Base-by-base conservation (phyloP, 1,139 yeast species). In the Debaryomycetaceae sp. region DNA sequence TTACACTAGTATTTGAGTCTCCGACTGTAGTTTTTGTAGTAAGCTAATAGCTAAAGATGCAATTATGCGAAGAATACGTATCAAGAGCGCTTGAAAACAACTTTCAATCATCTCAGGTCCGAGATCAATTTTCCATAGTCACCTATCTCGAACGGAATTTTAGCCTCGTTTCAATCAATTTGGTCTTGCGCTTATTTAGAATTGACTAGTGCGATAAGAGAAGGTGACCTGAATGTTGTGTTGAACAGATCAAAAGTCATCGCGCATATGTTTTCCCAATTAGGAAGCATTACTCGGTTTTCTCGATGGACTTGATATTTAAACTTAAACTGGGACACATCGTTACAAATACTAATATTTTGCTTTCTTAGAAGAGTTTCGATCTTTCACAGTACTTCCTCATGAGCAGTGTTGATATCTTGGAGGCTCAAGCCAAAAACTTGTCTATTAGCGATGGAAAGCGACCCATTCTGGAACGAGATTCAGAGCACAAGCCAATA, bases 401-500 rank as follows among this genome's bases (percentile, higher is more conserved):
- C 4, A 27, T 27, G 31, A 27, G 11, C 8, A 27, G 11, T 8
- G 8, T 27, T 27, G 31, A 7, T 4, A 2, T 7, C 31, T 27
- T 27, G 31, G 31, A 27, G 11, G 31, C 36, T 17, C 39, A 39
- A 30, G 34, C 30, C 11, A 23, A 38, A 13, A 36, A 37, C n/a
- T n/a, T 41, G 13, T 9, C 36, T n/a, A 40, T 42, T 11, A 37
- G 39, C 8, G 36, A 41, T 17, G 34, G 20, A 11, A 2, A 27
- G 11, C 31, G 2, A 3, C 11, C 31, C 4, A 11, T 27, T 27
- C 11, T 8, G 6, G 42, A 46, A 4, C 64, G 83, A 54, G 58
- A 71, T 49, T 76, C 78, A n/a, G 59, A 67, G 14, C 75, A 81
- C 57, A 80, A 78, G 52, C 89, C 89, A 6, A 59, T 81, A 13